Percentiles rank a stretch among this genome's conserved stretches.
Conservation (phyloP, 768 basidiomycete genomes). For the Boletales sp. region DNA sequence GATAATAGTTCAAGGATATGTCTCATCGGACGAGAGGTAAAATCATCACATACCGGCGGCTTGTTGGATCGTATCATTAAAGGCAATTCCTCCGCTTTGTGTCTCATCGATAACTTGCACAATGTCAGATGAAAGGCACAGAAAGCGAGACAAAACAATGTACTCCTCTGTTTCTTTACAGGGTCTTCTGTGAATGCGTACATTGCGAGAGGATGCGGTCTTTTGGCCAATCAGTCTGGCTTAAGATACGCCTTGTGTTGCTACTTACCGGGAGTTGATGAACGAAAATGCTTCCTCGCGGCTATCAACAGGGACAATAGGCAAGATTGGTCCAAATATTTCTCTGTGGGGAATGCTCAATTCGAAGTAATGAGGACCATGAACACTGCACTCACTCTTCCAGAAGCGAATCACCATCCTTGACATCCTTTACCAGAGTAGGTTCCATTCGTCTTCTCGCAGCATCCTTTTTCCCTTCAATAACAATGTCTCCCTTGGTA, state of each 20-base stretch:
- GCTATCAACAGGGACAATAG: slow-evolving; percentile 67
- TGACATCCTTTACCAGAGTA: slow-evolving; percentile 65
- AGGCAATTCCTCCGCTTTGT: slow-evolving; percentile 62
- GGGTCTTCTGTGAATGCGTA: slow-evolving; percentile 71
- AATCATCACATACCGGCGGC: slow-evolving; percentile 39
- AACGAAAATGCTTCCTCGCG: slow-evolving; percentile 70
- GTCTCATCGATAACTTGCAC: slow-evolving; percentile 63
- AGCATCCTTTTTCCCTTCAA: slow-evolving; percentile 62
- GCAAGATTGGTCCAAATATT: slow-evolving; percentile 80
- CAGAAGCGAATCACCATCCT: slow-evolving; percentile 54
- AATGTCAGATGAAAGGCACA: not conserved
- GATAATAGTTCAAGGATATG: not conserved
- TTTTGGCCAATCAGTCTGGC: slow-evolving; percentile 29
- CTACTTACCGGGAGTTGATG: slow-evolving; percentile 53
- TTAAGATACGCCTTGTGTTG: not conserved
- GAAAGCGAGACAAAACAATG: not conserved
- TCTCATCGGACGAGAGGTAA: not conserved
- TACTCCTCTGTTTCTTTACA: slow-evolving; percentile 62
- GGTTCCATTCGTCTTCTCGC: slow-evolving; percentile 61
- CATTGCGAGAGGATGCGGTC: slow-evolving; percentile 69
- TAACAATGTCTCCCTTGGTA: slow-evolving; percentile 61
- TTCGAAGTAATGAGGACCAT: too few species aligned
- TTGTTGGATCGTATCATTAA: slow-evolving; percentile 65
- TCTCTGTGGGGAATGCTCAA: slow-evolving; percentile 44
- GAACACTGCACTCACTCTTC: slow-evolving; percentile 59